A percentile compares a stretch with the other conserved stretches of the same genome.
phyloP scores from a whole-genome alignment of 768 basidiomycete species.

The Boletus pseudopeckii region DNA sequence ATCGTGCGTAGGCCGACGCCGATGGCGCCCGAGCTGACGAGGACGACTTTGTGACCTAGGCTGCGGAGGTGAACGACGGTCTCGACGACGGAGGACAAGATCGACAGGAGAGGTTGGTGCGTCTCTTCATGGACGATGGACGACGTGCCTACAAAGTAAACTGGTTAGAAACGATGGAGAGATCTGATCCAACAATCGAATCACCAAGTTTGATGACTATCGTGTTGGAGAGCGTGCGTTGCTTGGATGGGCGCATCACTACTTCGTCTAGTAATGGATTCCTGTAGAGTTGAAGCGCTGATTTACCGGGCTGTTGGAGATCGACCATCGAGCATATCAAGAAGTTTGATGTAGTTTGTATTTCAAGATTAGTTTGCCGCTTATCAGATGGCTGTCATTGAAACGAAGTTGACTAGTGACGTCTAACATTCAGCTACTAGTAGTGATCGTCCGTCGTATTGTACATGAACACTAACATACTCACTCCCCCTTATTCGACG shows the following conservation, averaged over 20 bases:
- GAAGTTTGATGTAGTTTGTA: background rate
- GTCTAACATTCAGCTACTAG: too few relatives aligned
- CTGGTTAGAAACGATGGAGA: slow-evolving; percentile 5
- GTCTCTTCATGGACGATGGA: slow-evolving; percentile 96
- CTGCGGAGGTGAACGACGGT: slow-evolving; percentile 75
- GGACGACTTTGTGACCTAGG: slow-evolving; percentile 89
- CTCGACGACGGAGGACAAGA: slow-evolving; percentile 89
- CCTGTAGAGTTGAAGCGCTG: background rate
- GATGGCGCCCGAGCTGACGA: slow-evolving; percentile 97
- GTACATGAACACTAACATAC: too few relatives aligned
- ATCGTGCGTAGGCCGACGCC: slow-evolving; percentile 93
- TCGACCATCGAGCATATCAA: slow-evolving; percentile 9
- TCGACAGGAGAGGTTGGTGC: slow-evolving; percentile 87
- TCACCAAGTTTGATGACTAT: slow-evolving; percentile 86
- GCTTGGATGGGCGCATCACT: slow-evolving; percentile 18
- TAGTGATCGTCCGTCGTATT: too few relatives aligned
- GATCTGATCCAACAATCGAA: slow-evolving; percentile 13
- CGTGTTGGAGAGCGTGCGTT: slow-evolving; percentile 44
- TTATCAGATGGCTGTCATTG: background rate
- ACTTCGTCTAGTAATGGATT: slow-evolving; percentile 6
- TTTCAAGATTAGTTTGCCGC: background rate
- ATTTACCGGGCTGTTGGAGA: slow-evolving; percentile 8
- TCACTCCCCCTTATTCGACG: too few relatives aligned
- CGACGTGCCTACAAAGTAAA: slow-evolving; percentile 61
- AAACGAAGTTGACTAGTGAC: background rate